Percentiles rank a stretch among this genome's conserved stretches.
These are phyloP conservation scores for Pseudogymnoascus sp. DNA, from an alignment of 2,329 filamentous ascomycete species.

Conservation along the genomic window DNA sequence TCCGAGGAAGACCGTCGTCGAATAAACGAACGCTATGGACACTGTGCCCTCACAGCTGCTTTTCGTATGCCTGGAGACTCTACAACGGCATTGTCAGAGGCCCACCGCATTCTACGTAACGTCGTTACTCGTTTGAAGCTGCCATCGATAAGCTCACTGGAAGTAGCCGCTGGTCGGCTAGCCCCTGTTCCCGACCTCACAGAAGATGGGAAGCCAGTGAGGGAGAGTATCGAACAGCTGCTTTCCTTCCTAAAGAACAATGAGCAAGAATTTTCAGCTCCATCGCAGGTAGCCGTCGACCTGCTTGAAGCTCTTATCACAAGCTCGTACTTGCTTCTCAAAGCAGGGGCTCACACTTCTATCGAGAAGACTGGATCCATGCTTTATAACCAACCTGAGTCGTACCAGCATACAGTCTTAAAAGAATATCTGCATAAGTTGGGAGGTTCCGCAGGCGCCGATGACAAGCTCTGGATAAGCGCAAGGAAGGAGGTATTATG, in stretches of 20 bases:
- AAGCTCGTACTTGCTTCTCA: slow-evolving; percentile 49
- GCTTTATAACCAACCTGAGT: background rate
- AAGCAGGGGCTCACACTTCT: slow-evolving; percentile 33
- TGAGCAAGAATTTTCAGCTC: slow-evolving; percentile 56
- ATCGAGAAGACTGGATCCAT: slow-evolving; percentile 1
- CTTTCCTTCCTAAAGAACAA: slow-evolving; percentile 39
- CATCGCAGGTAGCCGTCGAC: slow-evolving; percentile 45
- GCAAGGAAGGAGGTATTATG: slow-evolving; percentile 60
- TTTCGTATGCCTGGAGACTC: slow-evolving; percentile 58
- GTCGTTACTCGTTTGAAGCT: slow-evolving; percentile 53
- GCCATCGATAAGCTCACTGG: slow-evolving; percentile 46
- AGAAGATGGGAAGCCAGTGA: slow-evolving; percentile 21
- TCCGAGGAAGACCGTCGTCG: slow-evolving; percentile 51
- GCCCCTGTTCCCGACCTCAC: slow-evolving; percentile 33
- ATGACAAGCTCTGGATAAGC: slow-evolving; percentile 56
- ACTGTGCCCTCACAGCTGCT: slow-evolving; percentile 57
- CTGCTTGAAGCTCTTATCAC: slow-evolving; percentile 56
- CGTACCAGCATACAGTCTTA: background rate
- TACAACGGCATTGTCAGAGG: slow-evolving; percentile 48
- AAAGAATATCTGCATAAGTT: background rate
- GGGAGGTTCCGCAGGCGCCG: slow-evolving; percentile 39
- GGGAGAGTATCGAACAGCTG: slow-evolving; percentile 36
- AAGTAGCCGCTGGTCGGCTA: slow-evolving; percentile 39
- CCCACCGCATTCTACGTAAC: slow-evolving; percentile 52
- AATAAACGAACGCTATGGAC: slow-evolving; percentile 57